phyloP scores from a whole-genome alignment of 495 filamentous ascomycete genomes.

The Talaromyces ruber region DNA sequence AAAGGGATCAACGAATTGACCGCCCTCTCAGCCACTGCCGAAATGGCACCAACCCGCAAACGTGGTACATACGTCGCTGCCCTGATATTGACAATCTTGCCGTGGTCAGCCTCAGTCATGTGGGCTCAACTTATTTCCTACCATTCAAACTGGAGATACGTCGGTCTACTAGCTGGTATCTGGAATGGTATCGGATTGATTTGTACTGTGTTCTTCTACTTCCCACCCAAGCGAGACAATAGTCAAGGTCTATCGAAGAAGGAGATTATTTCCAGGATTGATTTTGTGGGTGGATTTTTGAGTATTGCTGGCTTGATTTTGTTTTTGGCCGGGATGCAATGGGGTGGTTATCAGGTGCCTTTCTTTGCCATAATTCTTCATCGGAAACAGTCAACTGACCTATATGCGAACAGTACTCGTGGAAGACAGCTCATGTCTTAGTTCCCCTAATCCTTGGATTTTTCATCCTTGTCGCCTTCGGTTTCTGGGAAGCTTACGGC shows the following conservation, averaged over 20 bases:
- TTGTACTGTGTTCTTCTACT: constrained; percentile 56
- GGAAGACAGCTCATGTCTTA: constrained; percentile 50
- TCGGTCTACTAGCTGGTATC: constrained; percentile 49
- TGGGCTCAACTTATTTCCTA: constrained; percentile 62
- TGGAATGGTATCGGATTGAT: constrained; percentile 57
- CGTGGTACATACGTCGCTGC: constrained; percentile 61
- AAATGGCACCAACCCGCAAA: constrained; percentile 59
- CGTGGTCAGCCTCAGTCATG: constrained; percentile 59
- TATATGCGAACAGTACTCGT: constrained; percentile 40
- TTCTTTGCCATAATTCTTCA: not conserved
- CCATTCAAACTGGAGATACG: constrained; percentile 53
- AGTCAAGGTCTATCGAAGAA: constrained; percentile 36
- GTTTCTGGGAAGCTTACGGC: constrained; percentile 51
- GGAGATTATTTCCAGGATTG: constrained; percentile 49
- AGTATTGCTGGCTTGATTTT: constrained; percentile 55
- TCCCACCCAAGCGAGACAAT: constrained; percentile 53
- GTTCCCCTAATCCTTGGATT: constrained; percentile 50
- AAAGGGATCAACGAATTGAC: constrained; percentile 54
- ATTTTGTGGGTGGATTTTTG: constrained; percentile 60
- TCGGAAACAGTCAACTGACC: not conserved
- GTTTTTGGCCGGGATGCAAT: constrained; percentile 60
- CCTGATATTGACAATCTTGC: constrained; percentile 59
- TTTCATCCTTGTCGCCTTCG: constrained; percentile 45
- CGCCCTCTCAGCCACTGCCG: constrained; percentile 59
- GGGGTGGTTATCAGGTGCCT: constrained; percentile 56